Evolutionary conservation across 176 grass and related monocot species (phyloP), one percentile per base, ranked within the genome.

Genomic region (Triticum turgidum): DNA sequence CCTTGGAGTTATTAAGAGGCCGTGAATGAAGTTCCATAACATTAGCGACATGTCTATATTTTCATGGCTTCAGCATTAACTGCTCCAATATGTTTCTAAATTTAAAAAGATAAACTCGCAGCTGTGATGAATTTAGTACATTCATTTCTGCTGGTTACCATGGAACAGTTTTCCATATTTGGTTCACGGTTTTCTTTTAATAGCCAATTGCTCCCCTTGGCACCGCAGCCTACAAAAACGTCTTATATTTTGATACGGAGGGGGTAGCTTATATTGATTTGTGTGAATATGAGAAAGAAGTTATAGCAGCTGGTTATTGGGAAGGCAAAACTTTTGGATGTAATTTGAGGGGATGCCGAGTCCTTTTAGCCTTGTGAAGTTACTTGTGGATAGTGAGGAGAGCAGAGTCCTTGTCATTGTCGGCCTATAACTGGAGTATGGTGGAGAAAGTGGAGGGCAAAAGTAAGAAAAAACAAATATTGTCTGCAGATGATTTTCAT

Each of bases 241-340:
- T 52, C 49, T 52, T 52, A 17, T 52, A 52, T 52, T 52, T 52
- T 17, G 49, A 17, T 17, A 52, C 47, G 14, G 14, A 15, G 13
- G 13, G 47, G 17, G 14, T 75, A 49, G 69, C 41, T 87, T 81
- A 64, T 58, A 59, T 27, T 79, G 21, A 51, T 61, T 70, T 47
- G 17, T 85, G 70, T 88, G 24, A 49, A 70, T 70, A 42, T 73
- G 33, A 69, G 51, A 63, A 81, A 72, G 20, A 87, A 73, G 39
- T 56, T 86, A 63, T 82, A 21, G 8, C 21, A 63, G 52, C 34
- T 77, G 62, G 71, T 65, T 68, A 32, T 67, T 24, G 27, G 8
- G 29, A 69, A 68, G 45, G 44, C 44, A 82, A 64, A 58, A 37
- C 7, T 44, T 76, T 70, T 54, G 20, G 24, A 27, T 78, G 34